A percentile compares a stretch with the other conserved stretches of the same genome.
Conservation (phyloP, 805 yeast genomes). For the Metschnikowia cerradonensis region DNA sequence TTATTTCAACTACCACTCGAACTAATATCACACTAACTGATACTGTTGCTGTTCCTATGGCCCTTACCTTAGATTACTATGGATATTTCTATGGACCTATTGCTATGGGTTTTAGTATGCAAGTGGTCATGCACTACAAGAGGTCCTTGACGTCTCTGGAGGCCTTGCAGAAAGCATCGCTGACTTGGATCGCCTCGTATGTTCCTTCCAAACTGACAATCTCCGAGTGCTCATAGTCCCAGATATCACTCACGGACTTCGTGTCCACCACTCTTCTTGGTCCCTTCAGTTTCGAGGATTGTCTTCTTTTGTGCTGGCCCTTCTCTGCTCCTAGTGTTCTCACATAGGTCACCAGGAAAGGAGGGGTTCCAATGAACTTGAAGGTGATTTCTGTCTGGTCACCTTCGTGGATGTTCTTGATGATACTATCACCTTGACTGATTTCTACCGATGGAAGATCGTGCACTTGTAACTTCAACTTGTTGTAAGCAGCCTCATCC, state of each 20-base stretch:
- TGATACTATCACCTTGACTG: slow-evolving; percentile 67
- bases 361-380: slow-evolving; percentile 83
- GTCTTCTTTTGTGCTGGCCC: slow-evolving; percentile 12
- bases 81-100: too few relatives aligned
- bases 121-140: slow-evolving; percentile 3
- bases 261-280: slow-evolving; percentile 39
- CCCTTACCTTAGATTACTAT: too few relatives aligned
- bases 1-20: too few relatives aligned
- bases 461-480: slow-evolving; percentile 33
- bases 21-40: too few relatives aligned
- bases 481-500: slow-evolving; percentile 28
- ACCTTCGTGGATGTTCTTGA: slow-evolving; percentile 89
- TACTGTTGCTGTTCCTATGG: too few relatives aligned
- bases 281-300: neutral
- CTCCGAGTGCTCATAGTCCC: slow-evolving; percentile 64
- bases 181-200: slow-evolving; percentile 87
- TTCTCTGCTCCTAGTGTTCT: slow-evolving; percentile 51
- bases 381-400: slow-evolving; percentile 87
- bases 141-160: slow-evolving; percentile 15
- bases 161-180: slow-evolving; percentile 69
- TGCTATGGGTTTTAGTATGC: neutral
- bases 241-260: slow-evolving; percentile 65
- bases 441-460: slow-evolving; percentile 74
- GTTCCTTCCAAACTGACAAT: slow-evolving; percentile 86
- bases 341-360: slow-evolving; percentile 81